Percentiles rank a stretch among this genome's conserved stretches.
Evolutionary conservation across 2,329 filamentous ascomycete species (phyloP).

Genomic region (Monilinia laxa): DNA sequence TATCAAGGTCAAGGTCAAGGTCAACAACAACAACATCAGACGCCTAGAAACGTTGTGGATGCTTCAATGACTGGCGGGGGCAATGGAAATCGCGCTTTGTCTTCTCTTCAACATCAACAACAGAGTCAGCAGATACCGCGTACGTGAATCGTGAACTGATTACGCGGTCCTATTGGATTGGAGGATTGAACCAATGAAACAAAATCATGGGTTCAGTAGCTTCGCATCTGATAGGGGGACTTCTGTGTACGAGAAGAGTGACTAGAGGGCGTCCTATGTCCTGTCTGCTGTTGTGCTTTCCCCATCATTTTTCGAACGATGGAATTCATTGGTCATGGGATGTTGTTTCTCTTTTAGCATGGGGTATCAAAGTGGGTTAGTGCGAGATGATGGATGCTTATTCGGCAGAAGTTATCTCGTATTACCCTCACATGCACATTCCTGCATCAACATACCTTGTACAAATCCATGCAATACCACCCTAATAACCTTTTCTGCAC

Average conservation of each 20-base stretch:
- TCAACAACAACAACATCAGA: constrained; percentile 18
- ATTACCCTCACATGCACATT: constrained; percentile 32
- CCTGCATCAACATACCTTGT: constrained; percentile 20
- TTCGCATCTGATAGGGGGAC: constrained; percentile 15
- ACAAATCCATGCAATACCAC: constrained; percentile 19
- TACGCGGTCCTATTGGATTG: constrained; percentile 31
- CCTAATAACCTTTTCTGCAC: constrained; percentile 13
- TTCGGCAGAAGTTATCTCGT: constrained; percentile 27
- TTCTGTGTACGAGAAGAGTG: background rate
- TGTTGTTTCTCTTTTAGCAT: constrained; percentile 27
- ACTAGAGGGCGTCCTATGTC: constrained; percentile 35
- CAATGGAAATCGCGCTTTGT: constrained; percentile 33
- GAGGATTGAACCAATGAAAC: background rate
- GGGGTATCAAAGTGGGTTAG: constrained; percentile 17
- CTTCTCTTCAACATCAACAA: constrained; percentile 30
- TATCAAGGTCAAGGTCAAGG: constrained; percentile 28
- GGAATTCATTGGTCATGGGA: constrained; percentile 37
- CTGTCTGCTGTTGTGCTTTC: constrained; percentile 18
- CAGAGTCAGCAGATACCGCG: constrained; percentile 40
- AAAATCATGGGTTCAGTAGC: constrained; percentile 3
- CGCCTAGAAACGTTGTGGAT: constrained; percentile 33
- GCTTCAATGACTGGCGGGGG: constrained; percentile 28
- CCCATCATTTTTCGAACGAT: background rate
- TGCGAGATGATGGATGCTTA: constrained; percentile 15
- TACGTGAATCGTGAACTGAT: constrained; percentile 29